Percentiles rank a stretch among this genome's conserved stretches.
Evolutionary conservation across 495 filamentous ascomycete species (phyloP).

Genomic region (Xylaria sp.): DNA sequence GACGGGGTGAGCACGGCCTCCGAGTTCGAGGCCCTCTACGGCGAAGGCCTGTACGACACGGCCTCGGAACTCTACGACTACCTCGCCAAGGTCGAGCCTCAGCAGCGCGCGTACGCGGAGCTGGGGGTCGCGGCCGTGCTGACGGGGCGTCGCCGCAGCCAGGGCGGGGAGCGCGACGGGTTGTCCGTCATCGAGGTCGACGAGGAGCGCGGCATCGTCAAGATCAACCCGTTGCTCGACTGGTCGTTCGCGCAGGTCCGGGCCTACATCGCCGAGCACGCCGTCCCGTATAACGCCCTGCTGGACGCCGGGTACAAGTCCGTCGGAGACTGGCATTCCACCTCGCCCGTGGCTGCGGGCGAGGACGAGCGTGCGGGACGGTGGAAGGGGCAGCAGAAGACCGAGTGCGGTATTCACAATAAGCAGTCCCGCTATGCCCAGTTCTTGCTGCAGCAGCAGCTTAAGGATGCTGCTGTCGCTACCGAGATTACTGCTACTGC

Average conservation of each 20-base stretch:
- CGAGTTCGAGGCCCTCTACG: slow-evolving; percentile 83
- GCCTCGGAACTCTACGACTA: slow-evolving; percentile 94
- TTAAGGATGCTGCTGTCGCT: slow-evolving; percentile 71
- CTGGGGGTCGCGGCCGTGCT: slow-evolving; percentile 90
- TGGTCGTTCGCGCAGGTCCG: slow-evolving; percentile 93
- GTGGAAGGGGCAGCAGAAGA: slow-evolving; percentile 95
- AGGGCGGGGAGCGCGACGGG: slow-evolving; percentile 90
- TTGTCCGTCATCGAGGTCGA: slow-evolving; percentile 91
- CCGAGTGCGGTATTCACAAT: slow-evolving; percentile 98
- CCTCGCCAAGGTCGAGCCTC: slow-evolving; percentile 96
- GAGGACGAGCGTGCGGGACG: slow-evolving; percentile 97
- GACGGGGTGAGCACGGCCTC: slow-evolving; percentile 68
- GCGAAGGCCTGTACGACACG: slow-evolving; percentile 82
- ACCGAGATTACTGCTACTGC: slow-evolving; percentile 38
- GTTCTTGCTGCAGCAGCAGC: slow-evolving; percentile 76
- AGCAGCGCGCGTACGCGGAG: slow-evolving; percentile 88
- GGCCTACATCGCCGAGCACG: slow-evolving; percentile 80
- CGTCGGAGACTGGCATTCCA: slow-evolving; percentile 97
- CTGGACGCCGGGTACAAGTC: slow-evolving; percentile 95
- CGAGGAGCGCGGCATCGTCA: slow-evolving; percentile 84
- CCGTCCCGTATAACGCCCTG: slow-evolving; percentile 93
- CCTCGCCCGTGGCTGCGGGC: slow-evolving; percentile 83
- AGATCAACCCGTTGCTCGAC: slow-evolving; percentile 98
- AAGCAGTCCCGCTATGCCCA: slow-evolving; percentile 89
- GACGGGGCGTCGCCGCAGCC: slow-evolving; percentile 90